These are phyloP conservation scores for Cladosporium sp. DNA, from an alignment of 2,329 filamentous ascomycete genomes.

Conservation along the genomic window DNA sequence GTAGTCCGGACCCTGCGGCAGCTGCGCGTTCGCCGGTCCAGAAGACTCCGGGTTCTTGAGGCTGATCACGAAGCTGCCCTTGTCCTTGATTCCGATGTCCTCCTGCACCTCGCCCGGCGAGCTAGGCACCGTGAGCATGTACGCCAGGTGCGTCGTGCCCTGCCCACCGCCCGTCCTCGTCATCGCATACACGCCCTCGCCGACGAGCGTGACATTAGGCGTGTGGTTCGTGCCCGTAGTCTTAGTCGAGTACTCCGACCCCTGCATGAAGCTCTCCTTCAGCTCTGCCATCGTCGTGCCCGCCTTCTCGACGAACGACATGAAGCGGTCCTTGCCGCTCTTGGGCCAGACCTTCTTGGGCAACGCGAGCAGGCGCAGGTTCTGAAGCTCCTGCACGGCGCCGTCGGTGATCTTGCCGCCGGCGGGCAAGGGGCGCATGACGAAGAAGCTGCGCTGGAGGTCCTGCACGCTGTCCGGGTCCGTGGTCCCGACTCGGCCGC, in stretches of 20 bases:
- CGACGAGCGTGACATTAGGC: slow-evolving; percentile 67
- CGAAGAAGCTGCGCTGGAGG: slow-evolving; percentile 70
- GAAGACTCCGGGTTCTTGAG: slow-evolving; percentile 71
- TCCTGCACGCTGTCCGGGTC: slow-evolving; percentile 64
- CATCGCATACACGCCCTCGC: slow-evolving; percentile 79
- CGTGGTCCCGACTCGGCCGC: slow-evolving; percentile 67
- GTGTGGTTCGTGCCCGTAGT: slow-evolving; percentile 63
- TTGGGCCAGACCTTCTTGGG: slow-evolving; percentile 79
- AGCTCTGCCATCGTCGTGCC: slow-evolving; percentile 60
- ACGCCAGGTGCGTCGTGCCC: slow-evolving; percentile 62
- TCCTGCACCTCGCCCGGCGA: slow-evolving; percentile 66
- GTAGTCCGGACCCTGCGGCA: slow-evolving; percentile 63
- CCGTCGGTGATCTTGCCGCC: slow-evolving; percentile 62
- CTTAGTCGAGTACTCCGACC: slow-evolving; percentile 67
- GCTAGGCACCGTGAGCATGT: slow-evolving; percentile 68
- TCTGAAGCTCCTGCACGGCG: slow-evolving; percentile 49
- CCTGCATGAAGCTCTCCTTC: slow-evolving; percentile 64
- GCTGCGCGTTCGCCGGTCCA: slow-evolving; percentile 55
- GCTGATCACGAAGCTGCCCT: slow-evolving; percentile 72
- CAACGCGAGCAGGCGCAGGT: slow-evolving; percentile 67
- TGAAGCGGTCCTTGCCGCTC: slow-evolving; percentile 62
- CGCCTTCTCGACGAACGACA: slow-evolving; percentile 76
- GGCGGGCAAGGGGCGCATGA: slow-evolving; percentile 65
- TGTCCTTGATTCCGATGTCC: slow-evolving; percentile 63
- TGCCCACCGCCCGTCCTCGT: slow-evolving; percentile 60